These are phyloP conservation scores for Eudorina sp. DNA, from an alignment of 139 green algal species.

Conservation along the genomic window DNA sequence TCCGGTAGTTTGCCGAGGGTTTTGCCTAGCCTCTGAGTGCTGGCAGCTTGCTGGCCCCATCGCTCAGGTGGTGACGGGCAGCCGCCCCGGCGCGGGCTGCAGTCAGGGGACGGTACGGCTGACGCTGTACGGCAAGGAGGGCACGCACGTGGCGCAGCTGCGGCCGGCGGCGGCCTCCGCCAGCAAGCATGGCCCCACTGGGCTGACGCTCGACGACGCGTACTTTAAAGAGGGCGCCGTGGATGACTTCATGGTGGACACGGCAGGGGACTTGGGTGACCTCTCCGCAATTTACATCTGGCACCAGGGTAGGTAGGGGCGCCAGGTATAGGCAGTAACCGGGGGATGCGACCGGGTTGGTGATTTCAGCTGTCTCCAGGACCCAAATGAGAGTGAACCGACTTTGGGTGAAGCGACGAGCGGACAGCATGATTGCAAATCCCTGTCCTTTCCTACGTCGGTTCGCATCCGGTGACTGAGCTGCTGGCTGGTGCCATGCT, in stretches of 20 bases:
- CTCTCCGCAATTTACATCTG: constrained; percentile 49
- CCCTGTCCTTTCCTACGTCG: no score
- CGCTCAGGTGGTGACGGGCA: constrained; percentile 30
- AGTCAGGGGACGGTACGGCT: constrained; percentile 10
- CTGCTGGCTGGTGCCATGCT: no score
- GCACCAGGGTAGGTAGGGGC: constrained; percentile 20
- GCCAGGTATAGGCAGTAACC: no score
- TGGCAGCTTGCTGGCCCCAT: no score
- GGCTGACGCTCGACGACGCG: not conserved
- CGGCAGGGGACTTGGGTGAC: constrained; percentile 45
- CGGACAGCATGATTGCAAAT: no score
- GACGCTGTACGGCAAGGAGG: constrained; percentile 45
- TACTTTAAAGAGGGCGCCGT: constrained; percentile 11
- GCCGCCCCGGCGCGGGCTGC: constrained; percentile 6
- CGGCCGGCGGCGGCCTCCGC: not conserved
- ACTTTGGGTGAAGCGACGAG: no score
- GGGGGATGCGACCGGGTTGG: no score
- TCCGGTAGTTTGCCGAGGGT: not conserved
- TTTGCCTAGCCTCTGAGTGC: no score
- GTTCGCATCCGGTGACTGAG: no score
- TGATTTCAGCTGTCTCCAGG: no score
- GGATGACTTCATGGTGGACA: constrained; percentile 50
- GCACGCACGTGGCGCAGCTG: constrained; percentile 22
- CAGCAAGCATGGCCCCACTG: not conserved
- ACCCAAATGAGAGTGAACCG: no score